phyloP scores from a whole-genome alignment of 768 basidiomycete genomes.

The Austroboletus festivus region DNA sequence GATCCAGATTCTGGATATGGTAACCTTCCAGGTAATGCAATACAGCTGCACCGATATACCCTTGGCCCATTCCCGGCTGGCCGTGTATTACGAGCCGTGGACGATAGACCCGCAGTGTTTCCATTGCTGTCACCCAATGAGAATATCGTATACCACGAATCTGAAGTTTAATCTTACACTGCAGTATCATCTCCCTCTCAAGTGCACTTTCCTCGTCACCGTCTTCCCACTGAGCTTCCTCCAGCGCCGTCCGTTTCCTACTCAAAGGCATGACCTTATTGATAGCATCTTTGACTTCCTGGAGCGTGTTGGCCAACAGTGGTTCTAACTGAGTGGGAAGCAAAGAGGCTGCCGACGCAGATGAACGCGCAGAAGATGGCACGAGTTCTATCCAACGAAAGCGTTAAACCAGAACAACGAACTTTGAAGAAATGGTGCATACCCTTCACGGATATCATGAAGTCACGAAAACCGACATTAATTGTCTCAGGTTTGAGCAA shows the following conservation, averaged over 20 bases:
- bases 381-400: slow-evolving; percentile 64
- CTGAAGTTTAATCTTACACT: slow-evolving; percentile 50
- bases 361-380: slow-evolving; percentile 91
- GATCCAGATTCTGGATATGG: slow-evolving; percentile 90
- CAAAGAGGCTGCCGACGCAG: slow-evolving; percentile 80
- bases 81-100: slow-evolving; percentile 87
- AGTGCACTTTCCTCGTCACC: slow-evolving; percentile 76
- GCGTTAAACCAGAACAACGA: slow-evolving; percentile 3
- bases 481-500: slow-evolving; percentile 85
- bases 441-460: slow-evolving; percentile 98
- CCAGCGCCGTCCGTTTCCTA: slow-evolving; percentile 80
- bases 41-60: slow-evolving; percentile 84
- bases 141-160: background rate
- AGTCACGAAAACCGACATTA: slow-evolving; percentile 80
- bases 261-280: slow-evolving; percentile 71
- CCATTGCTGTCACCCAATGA: slow-evolving; percentile 62
- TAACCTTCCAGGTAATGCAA: slow-evolving; percentile 95
- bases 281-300: slow-evolving; percentile 70
- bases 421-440: slow-evolving; percentile 24
- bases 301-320: slow-evolving; percentile 64
- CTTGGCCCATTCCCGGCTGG: slow-evolving; percentile 83
- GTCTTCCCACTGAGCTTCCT: slow-evolving; percentile 95
- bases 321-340: slow-evolving; percentile 84
- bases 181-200: slow-evolving; percentile 83
- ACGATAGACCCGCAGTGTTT: slow-evolving; percentile 84